Conservation (phyloP, 306 rosid genomes). For the Fragaria iinumae region DNA sequence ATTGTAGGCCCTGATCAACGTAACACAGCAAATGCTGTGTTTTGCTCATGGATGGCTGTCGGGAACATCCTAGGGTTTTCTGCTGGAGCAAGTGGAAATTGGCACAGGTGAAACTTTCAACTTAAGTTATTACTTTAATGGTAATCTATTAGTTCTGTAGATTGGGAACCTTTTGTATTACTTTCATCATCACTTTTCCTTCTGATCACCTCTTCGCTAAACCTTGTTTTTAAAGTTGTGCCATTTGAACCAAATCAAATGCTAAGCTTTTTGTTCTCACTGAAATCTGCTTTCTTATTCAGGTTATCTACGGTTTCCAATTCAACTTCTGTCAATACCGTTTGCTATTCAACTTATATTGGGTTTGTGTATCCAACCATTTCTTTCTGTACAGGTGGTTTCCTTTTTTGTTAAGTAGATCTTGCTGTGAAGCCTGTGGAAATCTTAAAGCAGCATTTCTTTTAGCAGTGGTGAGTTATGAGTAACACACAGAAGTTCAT, state of each 20-base stretch:
- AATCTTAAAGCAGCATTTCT: conserved; percentile 99
- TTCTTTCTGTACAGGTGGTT: conserved; percentile 70
- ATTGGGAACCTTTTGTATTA: background rate
- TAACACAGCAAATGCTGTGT: conserved; percentile 84
- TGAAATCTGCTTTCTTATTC: background rate
- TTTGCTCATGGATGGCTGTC: conserved; percentile 99
- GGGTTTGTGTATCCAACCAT: conserved; percentile 26
- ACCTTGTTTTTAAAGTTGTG: background rate
- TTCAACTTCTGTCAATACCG: background rate
- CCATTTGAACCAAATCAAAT: background rate
- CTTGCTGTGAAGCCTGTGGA: conserved; percentile 99
- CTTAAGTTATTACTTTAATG: conserved; percentile 11
- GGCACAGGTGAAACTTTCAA: conserved; percentile 69
- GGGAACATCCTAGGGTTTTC: conserved; percentile 98
- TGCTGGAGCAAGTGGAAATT: conserved; percentile 90
- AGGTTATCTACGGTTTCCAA: background rate
- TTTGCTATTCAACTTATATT: conserved; percentile 10
- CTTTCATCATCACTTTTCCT: background rate
- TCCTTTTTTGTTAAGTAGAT: conserved; percentile 79
- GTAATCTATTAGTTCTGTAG: conserved; percentile 20
- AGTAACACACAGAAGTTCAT: background rate
- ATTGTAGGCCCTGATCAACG: conserved; percentile 86
- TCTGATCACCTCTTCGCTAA: background rate
- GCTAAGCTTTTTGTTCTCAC: conserved; percentile 13
- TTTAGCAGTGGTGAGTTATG: conserved; percentile 86